Conservation (phyloP, 2,329 filamentous ascomycete genomes). For the Botrytis squamosa region DNA sequence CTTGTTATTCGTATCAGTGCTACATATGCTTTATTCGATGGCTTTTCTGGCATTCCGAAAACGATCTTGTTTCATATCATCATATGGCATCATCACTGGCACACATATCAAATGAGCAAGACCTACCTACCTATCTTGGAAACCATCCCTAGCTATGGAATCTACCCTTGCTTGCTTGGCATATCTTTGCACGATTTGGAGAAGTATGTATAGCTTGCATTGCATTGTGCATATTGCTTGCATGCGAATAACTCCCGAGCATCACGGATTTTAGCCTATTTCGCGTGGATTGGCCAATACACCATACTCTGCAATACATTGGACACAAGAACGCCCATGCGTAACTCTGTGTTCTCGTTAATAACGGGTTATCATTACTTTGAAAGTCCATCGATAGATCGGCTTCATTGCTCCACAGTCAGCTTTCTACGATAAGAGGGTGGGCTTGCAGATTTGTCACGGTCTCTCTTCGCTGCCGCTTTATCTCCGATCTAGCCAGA, state of each 20-base stretch:
- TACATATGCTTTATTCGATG: slow-evolving; percentile 7
- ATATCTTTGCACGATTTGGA: slow-evolving; percentile 17
- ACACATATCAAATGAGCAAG: slow-evolving; percentile 5
- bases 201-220: slow-evolving; percentile 5
- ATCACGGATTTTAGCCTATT: not conserved
- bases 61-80: slow-evolving; percentile 13
- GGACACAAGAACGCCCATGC: slow-evolving; percentile 18
- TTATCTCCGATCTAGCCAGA: not conserved
- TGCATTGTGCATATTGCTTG: slow-evolving; percentile 16
- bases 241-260: not conserved
- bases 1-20: slow-evolving; percentile 7
- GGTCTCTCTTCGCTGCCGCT: not conserved
- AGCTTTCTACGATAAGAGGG: not conserved
- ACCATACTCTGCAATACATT: not conserved
- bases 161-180: slow-evolving; percentile 2
- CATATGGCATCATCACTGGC: slow-evolving; percentile 13
- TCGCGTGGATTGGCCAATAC: not conserved
- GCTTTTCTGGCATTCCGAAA: not conserved
- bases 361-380: not conserved
- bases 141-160: not conserved
- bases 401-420: not conserved
- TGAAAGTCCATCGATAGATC: not conserved
- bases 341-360: slow-evolving; percentile 4
- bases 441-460: slow-evolving; percentile 1
- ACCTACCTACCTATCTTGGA: not conserved